Percentiles rank a stretch among this genome's conserved stretches.
phyloP scores from a whole-genome alignment of 106 monocot genomes.

The Amphibolis antarctica region DNA sequence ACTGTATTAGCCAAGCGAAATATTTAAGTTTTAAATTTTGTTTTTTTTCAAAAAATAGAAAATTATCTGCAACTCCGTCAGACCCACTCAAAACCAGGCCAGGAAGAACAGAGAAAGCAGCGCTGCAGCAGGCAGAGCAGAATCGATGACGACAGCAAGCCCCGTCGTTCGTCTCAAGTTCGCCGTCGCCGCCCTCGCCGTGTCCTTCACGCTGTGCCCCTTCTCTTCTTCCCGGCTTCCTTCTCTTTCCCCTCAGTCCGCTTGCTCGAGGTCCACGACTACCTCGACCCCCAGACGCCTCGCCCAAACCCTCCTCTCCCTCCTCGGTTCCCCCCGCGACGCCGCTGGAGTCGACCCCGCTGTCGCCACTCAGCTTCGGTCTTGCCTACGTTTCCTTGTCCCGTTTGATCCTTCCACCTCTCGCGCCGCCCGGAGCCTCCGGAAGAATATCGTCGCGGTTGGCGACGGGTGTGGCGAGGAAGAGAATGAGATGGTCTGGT shows the following conservation, averaged over 20 bases:
- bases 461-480: neutral
- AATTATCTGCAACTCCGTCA: too few species aligned
- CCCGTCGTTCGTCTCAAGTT: conserved; percentile 6
- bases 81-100: too few species aligned
- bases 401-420: conserved; percentile 17
- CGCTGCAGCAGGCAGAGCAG: too few species aligned
- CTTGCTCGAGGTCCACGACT: conserved; percentile 2
- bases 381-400: conserved; percentile 84
- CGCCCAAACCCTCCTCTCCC: conserved; percentile 21
- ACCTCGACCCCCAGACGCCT: conserved; percentile 3
- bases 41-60: too few species aligned
- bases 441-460: conserved; percentile 10
- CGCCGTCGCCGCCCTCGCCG: conserved; percentile 16
- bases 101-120: too few species aligned
- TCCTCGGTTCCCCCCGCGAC: conserved; percentile 35
- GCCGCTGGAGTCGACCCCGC: conserved; percentile 26
- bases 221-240: conserved; percentile 2
- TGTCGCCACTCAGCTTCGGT: conserved; percentile 29
- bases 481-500: conserved; percentile 46
- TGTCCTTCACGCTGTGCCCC: conserved; percentile 11
- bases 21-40: too few species aligned
- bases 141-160: neutral
- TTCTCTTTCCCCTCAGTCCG: neutral
- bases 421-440: conserved; percentile 4
- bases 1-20: too few species aligned